Conservation (phyloP, 805 yeast species). For the Danielia oregonensis region DNA sequence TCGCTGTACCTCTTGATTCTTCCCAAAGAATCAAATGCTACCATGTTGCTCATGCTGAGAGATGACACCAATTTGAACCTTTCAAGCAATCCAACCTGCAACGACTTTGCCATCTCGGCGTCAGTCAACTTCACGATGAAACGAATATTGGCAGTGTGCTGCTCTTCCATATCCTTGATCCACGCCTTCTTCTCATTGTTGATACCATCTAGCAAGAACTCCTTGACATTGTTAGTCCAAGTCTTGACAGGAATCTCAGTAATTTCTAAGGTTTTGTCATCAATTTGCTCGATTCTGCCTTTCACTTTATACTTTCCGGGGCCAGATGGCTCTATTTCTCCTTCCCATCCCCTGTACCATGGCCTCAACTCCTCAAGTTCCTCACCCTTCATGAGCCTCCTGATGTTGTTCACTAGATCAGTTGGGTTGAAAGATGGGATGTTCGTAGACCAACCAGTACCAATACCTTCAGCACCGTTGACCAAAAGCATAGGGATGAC, state of each 20-base stretch:
- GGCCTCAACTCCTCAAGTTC: constrained; percentile 74
- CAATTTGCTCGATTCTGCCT: constrained; percentile 80
- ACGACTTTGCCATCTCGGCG: constrained; percentile 81
- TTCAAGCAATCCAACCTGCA: constrained; percentile 73
- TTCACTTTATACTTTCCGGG: constrained; percentile 69
- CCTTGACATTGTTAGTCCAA: constrained; percentile 92
- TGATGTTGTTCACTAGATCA: constrained; percentile 74
- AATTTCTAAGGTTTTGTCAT: constrained; percentile 76
- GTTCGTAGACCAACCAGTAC: constrained; percentile 97
- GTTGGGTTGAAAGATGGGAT: constrained; percentile 87
- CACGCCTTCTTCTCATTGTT: constrained; percentile 82
- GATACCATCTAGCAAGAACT: constrained; percentile 69
- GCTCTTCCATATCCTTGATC: constrained; percentile 94
- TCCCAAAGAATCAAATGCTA: constrained; percentile 89
- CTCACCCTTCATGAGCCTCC: constrained; percentile 68
- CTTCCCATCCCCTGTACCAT: constrained; percentile 97
- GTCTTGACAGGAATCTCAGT: constrained; percentile 89
- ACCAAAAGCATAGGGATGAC: constrained; percentile 93
- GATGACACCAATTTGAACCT: constrained; percentile 73
- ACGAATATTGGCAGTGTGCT: constrained; percentile 77
- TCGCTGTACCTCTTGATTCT: constrained; percentile 77
- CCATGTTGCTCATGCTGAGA: constrained; percentile 81
- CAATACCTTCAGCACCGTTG: constrained; percentile 97
- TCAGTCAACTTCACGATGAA: constrained; percentile 71
- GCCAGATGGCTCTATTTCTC: constrained; percentile 61